These are phyloP conservation scores for Calcarisporium arbuscula DNA, from an alignment of 2,329 filamentous ascomycete genomes.

Conservation along the genomic window DNA sequence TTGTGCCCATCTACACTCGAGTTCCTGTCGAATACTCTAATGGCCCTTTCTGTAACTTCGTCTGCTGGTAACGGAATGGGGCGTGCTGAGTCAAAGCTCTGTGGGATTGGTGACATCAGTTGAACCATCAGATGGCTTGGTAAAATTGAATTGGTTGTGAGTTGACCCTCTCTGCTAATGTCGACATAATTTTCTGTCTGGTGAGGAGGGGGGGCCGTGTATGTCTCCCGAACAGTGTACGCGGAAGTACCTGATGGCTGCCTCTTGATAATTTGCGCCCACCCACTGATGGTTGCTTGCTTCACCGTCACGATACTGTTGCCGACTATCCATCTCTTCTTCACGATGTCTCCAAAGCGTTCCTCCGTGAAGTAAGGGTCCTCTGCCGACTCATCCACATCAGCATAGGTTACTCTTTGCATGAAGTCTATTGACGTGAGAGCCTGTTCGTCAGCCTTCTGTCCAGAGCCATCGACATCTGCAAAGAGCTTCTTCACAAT, in stretches of 20 bases:
- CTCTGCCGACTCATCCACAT: conserved; percentile 69
- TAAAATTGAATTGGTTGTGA: conserved; percentile 55
- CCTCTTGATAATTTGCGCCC: conserved; percentile 65
- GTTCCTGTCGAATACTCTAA: conserved; percentile 77
- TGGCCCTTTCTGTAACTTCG: conserved; percentile 64
- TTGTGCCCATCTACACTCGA: conserved; percentile 93
- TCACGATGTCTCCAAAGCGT: conserved; percentile 58
- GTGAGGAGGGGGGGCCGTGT: conserved; percentile 51
- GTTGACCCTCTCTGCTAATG: conserved; percentile 42
- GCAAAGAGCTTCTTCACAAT: conserved; percentile 82
- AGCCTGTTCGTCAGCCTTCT: conserved; percentile 83
- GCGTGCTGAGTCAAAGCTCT: conserved; percentile 51
- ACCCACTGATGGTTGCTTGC: conserved; percentile 59
- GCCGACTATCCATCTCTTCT: conserved; percentile 66
- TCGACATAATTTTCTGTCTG: conserved; percentile 44
- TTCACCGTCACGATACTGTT: conserved; percentile 70
- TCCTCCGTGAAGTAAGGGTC: conserved; percentile 60
- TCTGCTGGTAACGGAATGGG: conserved; percentile 70
- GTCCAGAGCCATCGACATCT: conserved; percentile 62
- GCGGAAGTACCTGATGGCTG: conserved; percentile 63
- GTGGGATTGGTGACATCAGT: conserved; percentile 57
- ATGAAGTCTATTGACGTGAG: conserved; percentile 93
- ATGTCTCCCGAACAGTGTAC: conserved; percentile 54
- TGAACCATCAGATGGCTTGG: conserved; percentile 69
- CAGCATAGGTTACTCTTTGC: conserved; percentile 80